Evolutionary conservation across 257 asterid genomes (phyloP).

Genomic region (Nicotiana noctiflora): DNA sequence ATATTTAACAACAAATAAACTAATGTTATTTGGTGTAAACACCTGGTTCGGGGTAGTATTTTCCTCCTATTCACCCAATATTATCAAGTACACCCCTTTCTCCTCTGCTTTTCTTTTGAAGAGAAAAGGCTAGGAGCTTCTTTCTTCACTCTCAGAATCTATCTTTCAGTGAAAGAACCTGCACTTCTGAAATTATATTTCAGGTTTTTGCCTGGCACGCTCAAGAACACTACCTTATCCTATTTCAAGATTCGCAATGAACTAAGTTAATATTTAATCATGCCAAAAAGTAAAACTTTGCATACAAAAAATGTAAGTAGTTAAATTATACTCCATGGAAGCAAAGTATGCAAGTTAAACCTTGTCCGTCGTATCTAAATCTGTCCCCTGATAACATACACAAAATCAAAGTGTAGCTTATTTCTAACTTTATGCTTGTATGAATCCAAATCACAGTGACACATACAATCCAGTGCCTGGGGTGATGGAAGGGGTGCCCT

Average conservation of each 20-base stretch:
- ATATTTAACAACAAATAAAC: not conserved
- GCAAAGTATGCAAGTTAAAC: not conserved
- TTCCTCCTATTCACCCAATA: not conserved
- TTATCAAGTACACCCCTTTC: too few species aligned
- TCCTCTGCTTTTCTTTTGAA: too few species aligned
- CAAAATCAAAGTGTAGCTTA: not conserved
- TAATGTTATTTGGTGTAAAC: not conserved
- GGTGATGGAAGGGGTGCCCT: conserved; percentile 88
- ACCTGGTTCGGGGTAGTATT: not conserved
- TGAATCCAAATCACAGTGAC: conserved; percentile 40
- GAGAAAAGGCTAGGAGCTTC: too few species aligned
- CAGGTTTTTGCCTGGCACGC: not conserved
- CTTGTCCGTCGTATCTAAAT: not conserved
- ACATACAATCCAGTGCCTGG: conserved; percentile 98
- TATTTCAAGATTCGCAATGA: not conserved
- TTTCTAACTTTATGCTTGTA: conserved; percentile 2
- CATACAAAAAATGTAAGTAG: not conserved
- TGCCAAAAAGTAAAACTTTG: not conserved
- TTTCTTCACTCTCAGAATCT: not conserved
- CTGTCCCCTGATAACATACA: not conserved
- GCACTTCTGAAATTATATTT: not conserved
- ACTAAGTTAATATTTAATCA: not conserved
- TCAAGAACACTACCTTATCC: not conserved
- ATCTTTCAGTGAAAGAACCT: not conserved
- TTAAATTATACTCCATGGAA: not conserved